Conservation (phyloP, 768 basidiomycete genomes). For the Mycena pura region DNA sequence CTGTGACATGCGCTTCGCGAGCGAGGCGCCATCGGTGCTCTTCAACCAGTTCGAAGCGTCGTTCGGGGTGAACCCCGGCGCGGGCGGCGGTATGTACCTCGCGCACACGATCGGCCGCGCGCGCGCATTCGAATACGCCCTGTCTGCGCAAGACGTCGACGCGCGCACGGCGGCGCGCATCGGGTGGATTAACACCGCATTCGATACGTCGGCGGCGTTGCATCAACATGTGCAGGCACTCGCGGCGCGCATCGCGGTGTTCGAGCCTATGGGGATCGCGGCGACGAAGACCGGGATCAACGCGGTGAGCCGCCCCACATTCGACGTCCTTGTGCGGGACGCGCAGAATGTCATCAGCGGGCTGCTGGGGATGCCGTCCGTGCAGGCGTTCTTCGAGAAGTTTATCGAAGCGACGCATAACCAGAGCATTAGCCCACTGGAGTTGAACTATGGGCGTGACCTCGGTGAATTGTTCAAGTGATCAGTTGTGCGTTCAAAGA, state of each 20-base stretch:
- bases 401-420: slow-evolving; percentile 7
- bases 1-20: slow-evolving; percentile 6
- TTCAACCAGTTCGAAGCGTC: slow-evolving; percentile 4
- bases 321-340: slow-evolving; percentile 2
- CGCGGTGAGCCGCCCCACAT: slow-evolving; percentile 3
- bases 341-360: slow-evolving; percentile 6
- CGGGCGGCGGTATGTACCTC: slow-evolving; percentile 10
- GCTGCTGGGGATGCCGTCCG: not conserved
- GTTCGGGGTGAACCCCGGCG: slow-evolving; percentile 4
- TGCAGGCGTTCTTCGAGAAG: not conserved
- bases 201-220: not conserved
- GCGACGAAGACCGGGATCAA: slow-evolving; percentile 8
- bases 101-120: not conserved
- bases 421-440: slow-evolving; percentile 9
- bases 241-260: slow-evolving; percentile 10
- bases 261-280: not conserved
- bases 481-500: too few species aligned
- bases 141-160: slow-evolving; percentile 2
- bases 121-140: slow-evolving; percentile 1
- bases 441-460: slow-evolving; percentile 1
- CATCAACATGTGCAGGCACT: not conserved
- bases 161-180: not conserved
- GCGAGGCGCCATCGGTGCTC: not conserved
- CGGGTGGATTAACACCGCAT: slow-evolving; percentile 9
- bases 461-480: not conserved